phyloP scores from a whole-genome alignment of 148 eudicot genomes.

The Rheum nobile region DNA sequence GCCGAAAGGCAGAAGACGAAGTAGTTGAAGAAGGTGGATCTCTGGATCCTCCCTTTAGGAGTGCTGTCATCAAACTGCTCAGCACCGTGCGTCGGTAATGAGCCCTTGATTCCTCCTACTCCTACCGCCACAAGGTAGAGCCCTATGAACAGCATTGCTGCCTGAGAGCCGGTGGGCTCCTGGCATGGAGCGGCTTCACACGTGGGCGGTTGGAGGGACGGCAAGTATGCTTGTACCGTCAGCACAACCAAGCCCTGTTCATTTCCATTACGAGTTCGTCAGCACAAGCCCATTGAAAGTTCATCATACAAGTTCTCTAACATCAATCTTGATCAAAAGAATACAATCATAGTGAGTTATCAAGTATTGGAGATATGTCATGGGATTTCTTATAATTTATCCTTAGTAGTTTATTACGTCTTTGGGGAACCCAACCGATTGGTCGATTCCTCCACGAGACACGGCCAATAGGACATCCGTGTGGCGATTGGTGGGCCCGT shows the following conservation, averaged over 20 bases:
- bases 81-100: conserved; percentile 80
- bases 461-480: neutral
- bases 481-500: neutral
- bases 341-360: neutral
- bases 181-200: conserved; percentile 24
- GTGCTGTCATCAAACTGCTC: conserved; percentile 79
- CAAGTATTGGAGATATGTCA: too few species aligned
- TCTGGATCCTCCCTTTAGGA: conserved; percentile 54
- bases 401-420: too few species aligned
- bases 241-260: conserved; percentile 65
- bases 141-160: conserved; percentile 67
- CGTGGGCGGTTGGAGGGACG: conserved; percentile 54
- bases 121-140: conserved; percentile 71
- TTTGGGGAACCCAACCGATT: too few species aligned
- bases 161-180: conserved; percentile 18
- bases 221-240: conserved; percentile 60
- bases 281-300: too few species aligned
- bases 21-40: conserved; percentile 90
- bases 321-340: neutral
- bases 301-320: too few species aligned
- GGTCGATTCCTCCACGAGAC: neutral
- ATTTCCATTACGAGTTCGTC: neutral
- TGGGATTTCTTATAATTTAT: too few species aligned
- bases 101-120: conserved; percentile 87
- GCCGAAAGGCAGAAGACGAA: conserved; percentile 68